A percentile compares a stretch with the other conserved stretches of the same genome.
phyloP scores from a whole-genome alignment of 805 yeast genomes.

The Lachancea nothofagi region DNA sequence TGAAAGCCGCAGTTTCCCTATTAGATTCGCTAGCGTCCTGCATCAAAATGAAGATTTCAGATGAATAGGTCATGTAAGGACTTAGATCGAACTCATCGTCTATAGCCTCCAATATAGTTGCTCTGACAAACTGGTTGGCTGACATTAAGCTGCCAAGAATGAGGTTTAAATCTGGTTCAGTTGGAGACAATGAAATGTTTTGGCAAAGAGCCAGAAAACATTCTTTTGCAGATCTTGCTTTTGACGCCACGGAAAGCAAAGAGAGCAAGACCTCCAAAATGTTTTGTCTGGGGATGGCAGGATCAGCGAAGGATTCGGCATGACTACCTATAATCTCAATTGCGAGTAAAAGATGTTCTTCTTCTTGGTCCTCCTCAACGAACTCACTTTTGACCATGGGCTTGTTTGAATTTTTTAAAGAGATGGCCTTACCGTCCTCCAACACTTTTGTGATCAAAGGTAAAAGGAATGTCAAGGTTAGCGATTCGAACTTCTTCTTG shows the following conservation, averaged over 20 bases:
- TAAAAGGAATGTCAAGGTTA: conserved; percentile 64
- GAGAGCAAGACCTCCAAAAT: conserved; percentile 58
- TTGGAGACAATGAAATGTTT: conserved; percentile 59
- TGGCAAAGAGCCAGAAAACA: conserved; percentile 75
- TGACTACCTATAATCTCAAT: conserved; percentile 69
- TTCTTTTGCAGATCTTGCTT: conserved; percentile 77
- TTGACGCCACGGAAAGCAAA: conserved; percentile 66
- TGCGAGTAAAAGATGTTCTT: conserved; percentile 75
- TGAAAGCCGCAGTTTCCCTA: conserved; percentile 63
- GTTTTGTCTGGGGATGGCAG: conserved; percentile 60
- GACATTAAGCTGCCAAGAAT: conserved; percentile 53
- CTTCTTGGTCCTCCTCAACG: conserved; percentile 79
- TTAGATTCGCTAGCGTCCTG: conserved; percentile 66
- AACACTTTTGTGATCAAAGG: conserved; percentile 70
- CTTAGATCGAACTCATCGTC: conserved; percentile 68
- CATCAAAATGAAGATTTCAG: conserved; percentile 71
- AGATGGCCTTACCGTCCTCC: conserved; percentile 55
- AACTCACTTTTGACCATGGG: conserved; percentile 56
- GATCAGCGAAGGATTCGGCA: conserved; percentile 61
- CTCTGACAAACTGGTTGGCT: conserved; percentile 66
- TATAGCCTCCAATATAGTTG: conserved; percentile 72
- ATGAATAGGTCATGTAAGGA: conserved; percentile 42
- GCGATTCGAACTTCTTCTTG: conserved; percentile 61
- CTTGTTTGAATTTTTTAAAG: conserved; percentile 49
- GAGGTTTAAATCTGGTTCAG: conserved; percentile 50